Base-by-base conservation (phyloP, 768 basidiomycete species). In the Rhodotorula graminis region DNA sequence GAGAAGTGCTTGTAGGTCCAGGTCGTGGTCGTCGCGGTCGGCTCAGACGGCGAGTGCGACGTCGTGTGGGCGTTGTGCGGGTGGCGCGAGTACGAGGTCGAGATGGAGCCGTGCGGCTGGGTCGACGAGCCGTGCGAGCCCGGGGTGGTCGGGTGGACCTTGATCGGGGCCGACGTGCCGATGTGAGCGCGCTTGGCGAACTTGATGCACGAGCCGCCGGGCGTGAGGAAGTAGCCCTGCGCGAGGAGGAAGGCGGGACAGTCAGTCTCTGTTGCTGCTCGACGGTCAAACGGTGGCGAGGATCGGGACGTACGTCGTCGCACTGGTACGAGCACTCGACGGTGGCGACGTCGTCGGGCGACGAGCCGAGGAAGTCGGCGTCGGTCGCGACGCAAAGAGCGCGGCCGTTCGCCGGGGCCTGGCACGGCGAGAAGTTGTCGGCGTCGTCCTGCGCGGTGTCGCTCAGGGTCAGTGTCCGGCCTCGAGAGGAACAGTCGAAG, bases 321-420 rank as follows among this genome's bases (percentile, higher is more conserved):
- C 74, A 75, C 33, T 52, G 58, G 50, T 72, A 63, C 23, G 61
- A 68, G 65, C 74, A 75, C 57, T 46, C 44, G 56, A 67, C 61
- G 23, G 44, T 49, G 61, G 65, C 65, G 29, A 52, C 15, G 70
- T 66, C 64, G 10, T 49, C 37, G 29, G 21, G 25, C 14, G 70
- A 29, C 44, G 63, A 40, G 52, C 70, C 70, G 52, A 75, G 67
- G 74, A 69, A 75, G 70, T 75, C 74, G 16, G 61, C 33, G 70
- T 75, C 74, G 68, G 55, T 49, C 2, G 64, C 18, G n/a, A 62
- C 50, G 74, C 74, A 75, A 29, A 61, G 61, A 14, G 74, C 67
- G 37, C 67, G 67, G 31, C 74, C 74, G 65, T 75, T 71, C 37
- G 49, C 70, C 29, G 68, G 67, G 4, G 70, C 33, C 1, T 59